Base-by-base conservation (phyloP, 2,329 filamentous ascomycete genomes). In the Aaosphaeria pasadenensis region DNA sequence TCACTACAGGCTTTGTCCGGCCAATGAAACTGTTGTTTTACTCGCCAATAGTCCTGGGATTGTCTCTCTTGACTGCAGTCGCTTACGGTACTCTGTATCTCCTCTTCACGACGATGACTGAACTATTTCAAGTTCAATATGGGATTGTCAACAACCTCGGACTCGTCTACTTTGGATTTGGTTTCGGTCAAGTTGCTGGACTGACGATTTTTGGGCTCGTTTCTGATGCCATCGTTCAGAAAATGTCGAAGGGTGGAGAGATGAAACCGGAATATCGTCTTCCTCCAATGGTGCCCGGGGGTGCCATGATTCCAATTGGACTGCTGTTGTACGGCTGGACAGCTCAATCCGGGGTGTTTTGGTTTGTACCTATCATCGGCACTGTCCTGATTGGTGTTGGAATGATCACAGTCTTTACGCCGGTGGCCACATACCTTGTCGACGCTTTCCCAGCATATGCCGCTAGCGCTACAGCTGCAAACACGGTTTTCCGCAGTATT, bases 371-470 rank as follows among this genome's bases (percentile, higher is more conserved):
- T 4, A 72, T 79, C 53, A 49, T 81, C 3, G 80, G 78, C n/a
- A 76, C 74, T 0, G 60, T 62, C 3, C 51, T 80, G 0, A 71
- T 80, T 7, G 78, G 77, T 1, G 47, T 62, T 5, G 70, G 67
- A 57, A 54, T 52, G 41, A 71, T 58, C 44, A 30, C 50, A 4
- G 42, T 46, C 9, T 46, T 39, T 1, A 43, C 81, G 70, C 69
- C 74, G 0, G 60, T 77, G 0, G 74, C 77, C 45, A 78, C 80
- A 9, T 88, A 88, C 52, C 71, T 86, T 2, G 76, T 86, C 42
- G 83, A 87, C 44, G 74, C 77, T 4, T 85, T 77, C 56, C 70
- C 74, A 0, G 66, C 74, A 46, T 81, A 84, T 53, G 81, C 83
- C 1, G 84, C 84, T 0, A 82, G 78, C 5, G 54, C 56, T 0